phyloP scores from a whole-genome alignment of 2,329 filamentous ascomycete genomes.

The Diaporthe ilicicola region DNA sequence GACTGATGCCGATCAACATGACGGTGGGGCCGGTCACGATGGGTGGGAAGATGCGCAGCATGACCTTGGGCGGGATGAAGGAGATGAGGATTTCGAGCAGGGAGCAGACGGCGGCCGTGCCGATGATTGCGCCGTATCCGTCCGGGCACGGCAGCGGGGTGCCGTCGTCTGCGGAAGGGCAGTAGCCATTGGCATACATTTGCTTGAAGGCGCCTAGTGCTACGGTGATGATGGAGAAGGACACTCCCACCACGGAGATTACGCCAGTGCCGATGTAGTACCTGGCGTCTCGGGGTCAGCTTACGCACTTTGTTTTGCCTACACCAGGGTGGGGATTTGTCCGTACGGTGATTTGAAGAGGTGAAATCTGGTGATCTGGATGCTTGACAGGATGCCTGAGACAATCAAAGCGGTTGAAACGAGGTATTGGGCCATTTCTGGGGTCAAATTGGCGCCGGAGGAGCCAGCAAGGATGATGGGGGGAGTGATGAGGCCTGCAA shows the following conservation, averaged over 20 bases:
- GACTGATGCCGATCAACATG: conserved; percentile 75
- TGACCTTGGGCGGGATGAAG: conserved; percentile 73
- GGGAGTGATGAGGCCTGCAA: conserved; percentile 79
- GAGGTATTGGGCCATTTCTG: conserved; percentile 74
- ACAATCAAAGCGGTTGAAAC: conserved; percentile 83
- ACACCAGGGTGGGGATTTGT: conserved; percentile 12
- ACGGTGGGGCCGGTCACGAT: conserved; percentile 59
- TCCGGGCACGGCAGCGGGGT: conserved; percentile 77
- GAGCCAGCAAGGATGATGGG: conserved; percentile 74
- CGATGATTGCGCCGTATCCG: conserved; percentile 79
- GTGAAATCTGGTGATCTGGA: conserved; percentile 82
- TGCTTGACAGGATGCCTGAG: conserved; percentile 75
- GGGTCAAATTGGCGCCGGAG: conserved; percentile 69
- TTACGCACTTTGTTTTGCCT: background rate
- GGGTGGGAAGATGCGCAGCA: conserved; percentile 81
- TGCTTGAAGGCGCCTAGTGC: conserved; percentile 76
- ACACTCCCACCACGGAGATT: conserved; percentile 81
- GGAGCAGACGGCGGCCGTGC: conserved; percentile 71
- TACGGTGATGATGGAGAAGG: conserved; percentile 79
- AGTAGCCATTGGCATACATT: conserved; percentile 81
- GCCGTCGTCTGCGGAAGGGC: conserved; percentile 66
- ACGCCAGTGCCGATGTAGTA: conserved; percentile 83
- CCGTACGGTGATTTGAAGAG: conserved; percentile 70
- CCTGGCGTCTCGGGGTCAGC: conserved; percentile 45
- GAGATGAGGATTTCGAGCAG: conserved; percentile 78